Conservation (phyloP, 2,329 filamentous ascomycete species). For the Phoma sp. region DNA sequence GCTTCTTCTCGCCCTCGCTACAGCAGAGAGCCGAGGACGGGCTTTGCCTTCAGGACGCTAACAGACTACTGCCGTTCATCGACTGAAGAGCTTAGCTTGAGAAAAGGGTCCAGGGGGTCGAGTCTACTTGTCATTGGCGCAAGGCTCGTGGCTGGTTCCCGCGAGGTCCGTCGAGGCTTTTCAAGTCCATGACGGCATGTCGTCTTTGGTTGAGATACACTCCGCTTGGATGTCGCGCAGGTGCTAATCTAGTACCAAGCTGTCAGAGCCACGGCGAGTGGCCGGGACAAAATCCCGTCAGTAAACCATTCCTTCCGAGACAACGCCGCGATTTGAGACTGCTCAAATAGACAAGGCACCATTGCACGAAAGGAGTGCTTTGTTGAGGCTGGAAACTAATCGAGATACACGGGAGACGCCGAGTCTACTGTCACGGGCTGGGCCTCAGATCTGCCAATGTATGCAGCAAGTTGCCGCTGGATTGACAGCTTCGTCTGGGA, state of each 20-base stretch:
- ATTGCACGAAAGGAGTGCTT: neutral
- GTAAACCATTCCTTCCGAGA: neutral
- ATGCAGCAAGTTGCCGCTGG: neutral
- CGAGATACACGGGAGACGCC: neutral
- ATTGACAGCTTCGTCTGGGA: neutral
- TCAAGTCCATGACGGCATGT: slow-evolving; percentile 10
- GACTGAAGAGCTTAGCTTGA: neutral
- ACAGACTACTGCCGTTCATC: neutral
- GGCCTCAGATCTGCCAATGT: neutral
- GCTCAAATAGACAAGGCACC: neutral
- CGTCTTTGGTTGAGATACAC: neutral
- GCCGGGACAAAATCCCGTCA: neutral
- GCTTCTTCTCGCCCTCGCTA: slow-evolving; percentile 4
- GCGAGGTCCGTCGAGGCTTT: slow-evolving; percentile 4
- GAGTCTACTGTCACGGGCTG: neutral
- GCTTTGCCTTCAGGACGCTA: neutral
- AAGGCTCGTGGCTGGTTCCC: neutral
- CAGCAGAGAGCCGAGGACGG: neutral
- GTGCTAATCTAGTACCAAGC: neutral
- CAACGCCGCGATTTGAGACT: neutral
- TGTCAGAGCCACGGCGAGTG: neutral
- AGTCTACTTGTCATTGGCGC: slow-evolving; percentile 9
- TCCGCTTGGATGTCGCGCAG: slow-evolving; percentile 1
- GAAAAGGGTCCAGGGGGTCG: neutral
- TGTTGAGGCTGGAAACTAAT: neutral